Evolutionary conservation across 345 rosid genomes (phyloP), one percentile per base, ranked within the genome.

Genomic region (Citrus sp.): DNA sequence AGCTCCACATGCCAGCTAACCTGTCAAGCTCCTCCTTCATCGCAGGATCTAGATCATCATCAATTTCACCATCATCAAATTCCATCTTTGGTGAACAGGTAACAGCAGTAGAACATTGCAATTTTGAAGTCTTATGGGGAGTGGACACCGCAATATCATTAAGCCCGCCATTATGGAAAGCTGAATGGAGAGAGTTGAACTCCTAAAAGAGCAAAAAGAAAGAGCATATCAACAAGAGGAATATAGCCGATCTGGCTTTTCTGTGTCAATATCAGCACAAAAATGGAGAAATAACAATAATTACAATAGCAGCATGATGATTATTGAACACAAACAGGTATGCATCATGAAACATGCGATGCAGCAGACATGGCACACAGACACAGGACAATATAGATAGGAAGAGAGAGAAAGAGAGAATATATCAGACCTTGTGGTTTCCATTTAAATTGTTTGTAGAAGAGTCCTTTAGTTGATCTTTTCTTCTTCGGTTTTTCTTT

Each of bases 31-130:
- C 83, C 69, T 87, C 94, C 84, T 32, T 89, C 86, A 83, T 80
- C 61, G 86, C 88, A 9, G 91, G 93, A 81, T 89, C 92, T 71
- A 90, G 68, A 79, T 85, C 92, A 79, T 90, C 93, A 83, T 90
- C 92, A 13, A 79, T 70, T 56, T 86, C 85, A 55, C 78, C 84
- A 65, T 89, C 92, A 70, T 87, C 90, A 82, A 84, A 84, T 28
- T 85, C 93, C 37, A 81, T 72, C 85, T 80, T 88, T 12, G 89
- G 77, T 51, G 85, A 80, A 80, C 79, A 80, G 13, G 66, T 56
- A 78, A 35, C 76, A 73, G 71, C 73, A 38, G 66, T 67, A 71
- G 85, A 76, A 63, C 86, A 89, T 65, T 77, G 87, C 61, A 82
- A 65, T 76, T 85, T 83, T 64, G 86, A 79, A 74, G 86, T 77